A percentile compares a stretch with the other conserved stretches of the same genome.
phyloP scores from a whole-genome alignment of 2,329 filamentous ascomycete genomes.

The Neonectria magnoliae region DNA sequence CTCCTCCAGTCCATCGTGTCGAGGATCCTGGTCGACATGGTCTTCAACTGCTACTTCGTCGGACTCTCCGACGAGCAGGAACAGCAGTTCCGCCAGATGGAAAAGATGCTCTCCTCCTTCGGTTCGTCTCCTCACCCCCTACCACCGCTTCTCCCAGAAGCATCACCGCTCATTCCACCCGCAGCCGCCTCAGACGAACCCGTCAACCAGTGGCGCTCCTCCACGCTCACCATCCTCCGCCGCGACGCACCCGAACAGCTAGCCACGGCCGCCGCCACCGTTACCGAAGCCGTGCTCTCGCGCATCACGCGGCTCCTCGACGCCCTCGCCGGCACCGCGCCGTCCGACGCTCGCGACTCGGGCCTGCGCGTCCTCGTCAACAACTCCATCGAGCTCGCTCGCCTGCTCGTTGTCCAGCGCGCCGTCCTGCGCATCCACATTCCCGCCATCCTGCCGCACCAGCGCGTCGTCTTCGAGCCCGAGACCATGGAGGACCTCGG shows the following conservation, averaged over 20 bases:
- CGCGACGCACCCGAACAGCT: conserved; percentile 62
- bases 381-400: conserved; percentile 65
- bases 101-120: conserved; percentile 47
- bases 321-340: conserved; percentile 55
- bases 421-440: conserved; percentile 66
- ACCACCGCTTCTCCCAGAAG: conserved; percentile 10
- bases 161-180: conserved; percentile 15
- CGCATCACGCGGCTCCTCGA: conserved; percentile 62
- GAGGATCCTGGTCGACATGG: conserved; percentile 65
- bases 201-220: conserved; percentile 73
- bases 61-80: conserved; percentile 67
- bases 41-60: conserved; percentile 72
- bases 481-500: conserved; percentile 73
- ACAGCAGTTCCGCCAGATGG: conserved; percentile 59
- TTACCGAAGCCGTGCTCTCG: conserved; percentile 56
- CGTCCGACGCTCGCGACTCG: conserved; percentile 59
- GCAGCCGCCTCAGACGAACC: conserved; percentile 58
- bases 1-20: conserved; percentile 71
- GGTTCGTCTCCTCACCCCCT: conserved; percentile 30
- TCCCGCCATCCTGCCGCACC: conserved; percentile 63
- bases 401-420: conserved; percentile 66
- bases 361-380: conserved; percentile 63
- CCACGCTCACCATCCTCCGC: conserved; percentile 68
- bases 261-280: conserved; percentile 54
- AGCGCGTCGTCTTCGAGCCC: conserved; percentile 65